Conservation (phyloP, 1,284 basidiomycete genomes). For the Irpex sp. region DNA sequence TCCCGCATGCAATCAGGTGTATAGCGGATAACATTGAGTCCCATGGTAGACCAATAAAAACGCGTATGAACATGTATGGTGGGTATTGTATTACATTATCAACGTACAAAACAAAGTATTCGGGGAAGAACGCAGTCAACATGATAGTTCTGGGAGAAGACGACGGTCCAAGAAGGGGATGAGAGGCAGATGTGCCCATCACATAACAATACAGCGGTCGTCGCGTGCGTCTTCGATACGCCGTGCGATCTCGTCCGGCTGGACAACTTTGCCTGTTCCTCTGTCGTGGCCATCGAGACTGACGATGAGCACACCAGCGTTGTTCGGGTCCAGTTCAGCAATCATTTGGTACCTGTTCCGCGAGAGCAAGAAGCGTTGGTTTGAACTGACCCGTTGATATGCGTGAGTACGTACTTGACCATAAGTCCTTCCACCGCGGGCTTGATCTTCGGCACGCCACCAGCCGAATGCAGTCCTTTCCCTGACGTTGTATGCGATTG, state of each 20-base stretch:
- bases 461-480: conserved; percentile 82
- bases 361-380: conserved; percentile 2
- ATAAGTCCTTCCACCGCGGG: conserved; percentile 91
- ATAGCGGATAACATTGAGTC: too few relatives aligned
- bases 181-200: conserved; percentile 13
- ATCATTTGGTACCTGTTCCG: conserved; percentile 61
- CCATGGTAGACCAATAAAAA: too few relatives aligned
- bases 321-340: conserved; percentile 79
- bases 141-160: too few relatives aligned
- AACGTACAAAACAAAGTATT: too few relatives aligned
- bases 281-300: conserved; percentile 51
- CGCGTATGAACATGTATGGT: too few relatives aligned
- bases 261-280: conserved; percentile 44
- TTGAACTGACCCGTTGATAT: not conserved
- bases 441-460: conserved; percentile 84
- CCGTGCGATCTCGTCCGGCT: conserved; percentile 57
- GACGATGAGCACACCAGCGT: conserved; percentile 85
- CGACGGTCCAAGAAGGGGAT: too few relatives aligned
- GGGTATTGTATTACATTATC: too few relatives aligned
- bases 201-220: conserved; percentile 69
- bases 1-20: too few relatives aligned
- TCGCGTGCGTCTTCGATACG: conserved; percentile 50
- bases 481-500: conserved; percentile 15
- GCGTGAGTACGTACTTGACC: conserved; percentile 52
- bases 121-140: too few relatives aligned